These are phyloP conservation scores for Teratosphaeria epicoccoides DNA, from an alignment of 2,329 filamentous ascomycete species.

Conservation along the genomic window DNA sequence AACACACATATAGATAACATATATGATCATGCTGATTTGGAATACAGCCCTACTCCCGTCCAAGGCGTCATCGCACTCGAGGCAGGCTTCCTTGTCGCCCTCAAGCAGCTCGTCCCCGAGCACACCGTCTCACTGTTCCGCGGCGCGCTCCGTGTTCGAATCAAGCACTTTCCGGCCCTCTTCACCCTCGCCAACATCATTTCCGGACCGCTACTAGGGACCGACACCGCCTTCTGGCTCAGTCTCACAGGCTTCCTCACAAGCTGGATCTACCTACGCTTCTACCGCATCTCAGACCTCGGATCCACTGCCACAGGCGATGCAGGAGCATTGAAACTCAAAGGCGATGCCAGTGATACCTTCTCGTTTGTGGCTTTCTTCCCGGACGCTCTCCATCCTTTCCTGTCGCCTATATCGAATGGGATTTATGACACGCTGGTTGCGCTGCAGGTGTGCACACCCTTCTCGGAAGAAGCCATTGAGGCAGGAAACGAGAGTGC, in stretches of 20 bases:
- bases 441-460: constrained; percentile 65
- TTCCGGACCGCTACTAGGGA: constrained; percentile 53
- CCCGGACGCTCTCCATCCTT: constrained; percentile 69
- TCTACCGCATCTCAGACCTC: constrained; percentile 63
- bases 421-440: constrained; percentile 66
- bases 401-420: constrained; percentile 63
- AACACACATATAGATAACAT: neutral
- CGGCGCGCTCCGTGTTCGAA: constrained; percentile 77
- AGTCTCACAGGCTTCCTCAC: constrained; percentile 71
- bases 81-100: constrained; percentile 87
- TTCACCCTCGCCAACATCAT: constrained; percentile 62
- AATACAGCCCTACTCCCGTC: constrained; percentile 58
- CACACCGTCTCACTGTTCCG: constrained; percentile 93
- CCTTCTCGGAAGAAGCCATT: constrained; percentile 73
- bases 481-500: constrained; percentile 63
- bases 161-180: constrained; percentile 68
- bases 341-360: constrained; percentile 88
- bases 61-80: constrained; percentile 83
- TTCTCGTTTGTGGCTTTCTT: constrained; percentile 97
- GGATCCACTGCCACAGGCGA: constrained; percentile 30
- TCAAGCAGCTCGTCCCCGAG: constrained; percentile 93
- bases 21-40: neutral
- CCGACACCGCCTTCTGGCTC: constrained; percentile 69
- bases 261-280: constrained; percentile 92
- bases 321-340: constrained; percentile 44